A percentile compares a stretch with the other conserved stretches of the same genome.
These are phyloP conservation scores for Epicoccum nigrum DNA, from an alignment of 2,329 filamentous ascomycete species.

Conservation along the genomic window DNA sequence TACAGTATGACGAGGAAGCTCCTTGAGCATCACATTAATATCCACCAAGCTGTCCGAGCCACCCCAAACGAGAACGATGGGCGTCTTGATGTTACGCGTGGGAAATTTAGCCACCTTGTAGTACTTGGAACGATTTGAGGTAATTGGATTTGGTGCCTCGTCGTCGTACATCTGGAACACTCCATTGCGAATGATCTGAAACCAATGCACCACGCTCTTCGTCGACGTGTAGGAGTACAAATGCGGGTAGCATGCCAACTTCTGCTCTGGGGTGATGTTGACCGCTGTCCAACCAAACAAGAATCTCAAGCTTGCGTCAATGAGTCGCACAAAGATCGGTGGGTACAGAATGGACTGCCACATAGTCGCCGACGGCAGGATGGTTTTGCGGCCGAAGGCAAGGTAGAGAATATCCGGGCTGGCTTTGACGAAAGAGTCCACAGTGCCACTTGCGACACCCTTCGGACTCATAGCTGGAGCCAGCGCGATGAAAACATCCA, in stretches of 20 bases:
- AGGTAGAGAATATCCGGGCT: constrained; percentile 92
- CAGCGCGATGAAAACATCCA: constrained; percentile 94
- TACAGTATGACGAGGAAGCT: constrained; percentile 82
- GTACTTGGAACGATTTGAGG: constrained; percentile 76
- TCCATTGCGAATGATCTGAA: constrained; percentile 96
- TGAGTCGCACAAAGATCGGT: constrained; percentile 85
- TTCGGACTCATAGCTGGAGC: constrained; percentile 96
- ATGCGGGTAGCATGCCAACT: constrained; percentile 93
- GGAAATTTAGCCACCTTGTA: constrained; percentile 97
- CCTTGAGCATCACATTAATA: constrained; percentile 88
- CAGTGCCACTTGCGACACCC: constrained; percentile 85
- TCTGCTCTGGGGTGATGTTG: constrained; percentile 87
- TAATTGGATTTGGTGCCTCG: constrained; percentile 79
- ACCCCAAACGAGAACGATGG: constrained; percentile 90
- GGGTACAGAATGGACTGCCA: constrained; percentile 97
- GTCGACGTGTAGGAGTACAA: constrained; percentile 96
- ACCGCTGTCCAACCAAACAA: constrained; percentile 87
- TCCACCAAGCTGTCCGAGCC: constrained; percentile 93
- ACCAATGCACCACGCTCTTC: constrained; percentile 98
- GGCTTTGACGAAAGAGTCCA: constrained; percentile 90
- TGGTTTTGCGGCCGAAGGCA: constrained; percentile 88
- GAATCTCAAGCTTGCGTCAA: constrained; percentile 80
- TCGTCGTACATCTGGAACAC: constrained; percentile 99
- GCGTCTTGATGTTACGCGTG: constrained; percentile 95
- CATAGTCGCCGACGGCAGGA: constrained; percentile 91